Evolutionary conservation across 371 early-diverging fungal genomes (phyloP), one percentile per base, ranked within the genome.

Genomic region (Phascolomyces articulosus): DNA sequence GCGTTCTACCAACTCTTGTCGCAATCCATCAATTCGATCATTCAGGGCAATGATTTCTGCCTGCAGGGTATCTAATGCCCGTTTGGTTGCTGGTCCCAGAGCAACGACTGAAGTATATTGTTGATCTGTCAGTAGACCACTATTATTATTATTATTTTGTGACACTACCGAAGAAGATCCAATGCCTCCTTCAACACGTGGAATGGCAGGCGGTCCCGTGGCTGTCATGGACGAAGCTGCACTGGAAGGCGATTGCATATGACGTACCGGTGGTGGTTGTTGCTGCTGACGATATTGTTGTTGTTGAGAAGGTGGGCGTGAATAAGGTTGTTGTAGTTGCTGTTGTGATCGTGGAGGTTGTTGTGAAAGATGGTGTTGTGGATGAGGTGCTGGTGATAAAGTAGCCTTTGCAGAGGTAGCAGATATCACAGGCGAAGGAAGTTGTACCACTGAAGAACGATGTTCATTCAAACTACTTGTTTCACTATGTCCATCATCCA

Each of bases 21-120:
- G 68, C 16, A 81, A 48, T 2, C 71, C 75, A 67, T 84, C 74
- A 23, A 84, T 72, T 20, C 80, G 65, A 51, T 79, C 81, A 62
- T 81, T 81, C 57, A 84, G 59, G 3, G 76, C 74, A 21, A 74
- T 63, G 31, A 81, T 74, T 58, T 84, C 80, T 9, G 70, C 54
- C 38, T 84, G 78, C 21, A 81, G 60, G 2, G 72, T 63, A 47
- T 79, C 82, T 27, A 84, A 60, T 18, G 80, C 80, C 24, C 69
- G 60, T 60, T 79, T 77, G 1, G 77, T 74, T 4, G 77, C 80
- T 18, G 75, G 80, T 4, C 80, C 77, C 18, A 80, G 57, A 1
- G 69, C 68, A 11, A 69, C 65, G 4, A 70, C 70, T 6, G 70
- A 68, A 20, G 67, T 60, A 47, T 66, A 67, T 61, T 65, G 62